Base-by-base conservation (phyloP, 768 basidiomycete species). In the Favolaschia claudopus region DNA sequence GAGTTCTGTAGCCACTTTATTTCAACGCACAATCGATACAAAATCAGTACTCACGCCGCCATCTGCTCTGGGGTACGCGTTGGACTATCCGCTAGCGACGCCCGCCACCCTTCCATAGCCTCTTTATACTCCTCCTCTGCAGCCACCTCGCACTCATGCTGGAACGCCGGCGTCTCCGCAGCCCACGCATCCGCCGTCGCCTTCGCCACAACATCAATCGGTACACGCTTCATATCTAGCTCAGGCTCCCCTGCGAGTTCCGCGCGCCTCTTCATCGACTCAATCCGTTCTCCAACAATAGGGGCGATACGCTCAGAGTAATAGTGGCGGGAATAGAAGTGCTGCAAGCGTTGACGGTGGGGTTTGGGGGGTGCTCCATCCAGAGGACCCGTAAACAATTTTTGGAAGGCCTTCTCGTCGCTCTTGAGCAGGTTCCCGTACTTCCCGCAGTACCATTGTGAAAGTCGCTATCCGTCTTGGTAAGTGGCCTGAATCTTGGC, bases 341-440 rank as follows among this genome's bases (percentile, higher is more conserved):
- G 42, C 2, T 9, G 6, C 2, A 37, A 5, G 10, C 28, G 33
- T 6, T 24, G 13, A 4, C 34, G 43, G 19, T 29, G 32, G 7
- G 52, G 52, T 12, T 54, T 54, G 19, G 42, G 42, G 2, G 52
- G 52, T 8, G 52, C 43, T 5, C 33, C 33, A 34, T 45, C 34
- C 40, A 54, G 15, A 8, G 20, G 34, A 0, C 52, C 52, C 1
- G 25, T 28, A 34, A 54, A 54, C 1, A 54, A 25, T 9, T 54
- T 34, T 24, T 4, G 9, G 24, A 54, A 54, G n/a, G 32, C 40
- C 15, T 7, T 27, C n/a, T 44, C 36, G 33, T 43, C 33, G 24
- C 17, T 44, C 25, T 54, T 54, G 17, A 54, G 10, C 7, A 54
- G 42, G 6, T 8, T n/a, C 17, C 42, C 25, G 33, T 44, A 54